Percentiles rank a stretch among this genome's conserved stretches.
Conservation (phyloP, 2,329 filamentous ascomycete genomes). For the Byssoonygena ceratinophila region DNA sequence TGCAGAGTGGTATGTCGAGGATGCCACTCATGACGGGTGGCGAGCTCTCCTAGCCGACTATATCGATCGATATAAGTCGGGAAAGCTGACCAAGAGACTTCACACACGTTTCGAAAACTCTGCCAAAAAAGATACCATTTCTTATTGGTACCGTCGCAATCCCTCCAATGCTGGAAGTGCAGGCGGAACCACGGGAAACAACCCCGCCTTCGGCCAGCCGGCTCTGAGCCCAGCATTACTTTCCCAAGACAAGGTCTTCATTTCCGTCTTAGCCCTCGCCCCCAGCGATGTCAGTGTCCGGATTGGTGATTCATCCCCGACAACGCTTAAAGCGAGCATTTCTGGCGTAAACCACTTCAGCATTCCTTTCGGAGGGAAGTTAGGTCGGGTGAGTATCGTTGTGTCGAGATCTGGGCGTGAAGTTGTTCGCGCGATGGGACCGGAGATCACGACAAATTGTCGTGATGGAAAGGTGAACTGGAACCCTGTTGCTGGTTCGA, state of each 20-base stretch:
- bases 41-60: conserved; percentile 42
- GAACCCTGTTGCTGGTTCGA: conserved; percentile 31
- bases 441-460: conserved; percentile 24
- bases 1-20: conserved; percentile 40
- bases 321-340: conserved; percentile 18
- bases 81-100: conserved; percentile 22
- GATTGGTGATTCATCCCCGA: conserved; percentile 22
- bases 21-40: conserved; percentile 42
- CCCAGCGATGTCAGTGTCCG: conserved; percentile 24
- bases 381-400: conserved; percentile 23
- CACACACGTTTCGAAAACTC: not conserved
- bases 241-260: conserved; percentile 27
- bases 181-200: conserved; percentile 29
- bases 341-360: conserved; percentile 27
- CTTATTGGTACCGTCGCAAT: conserved; percentile 30
- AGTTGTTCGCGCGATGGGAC: conserved; percentile 21
- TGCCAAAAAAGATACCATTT: conserved; percentile 21
- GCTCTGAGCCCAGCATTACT: conserved; percentile 21
- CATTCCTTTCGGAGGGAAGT: conserved; percentile 25
- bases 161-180: conserved; percentile 23
- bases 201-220: conserved; percentile 23
- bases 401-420: conserved; percentile 21
- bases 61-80: conserved; percentile 43
- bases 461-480: conserved; percentile 26
- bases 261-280: conserved; percentile 21